Conservation (phyloP, 768 basidiomycete genomes). For the Agaricus subrufescens region DNA sequence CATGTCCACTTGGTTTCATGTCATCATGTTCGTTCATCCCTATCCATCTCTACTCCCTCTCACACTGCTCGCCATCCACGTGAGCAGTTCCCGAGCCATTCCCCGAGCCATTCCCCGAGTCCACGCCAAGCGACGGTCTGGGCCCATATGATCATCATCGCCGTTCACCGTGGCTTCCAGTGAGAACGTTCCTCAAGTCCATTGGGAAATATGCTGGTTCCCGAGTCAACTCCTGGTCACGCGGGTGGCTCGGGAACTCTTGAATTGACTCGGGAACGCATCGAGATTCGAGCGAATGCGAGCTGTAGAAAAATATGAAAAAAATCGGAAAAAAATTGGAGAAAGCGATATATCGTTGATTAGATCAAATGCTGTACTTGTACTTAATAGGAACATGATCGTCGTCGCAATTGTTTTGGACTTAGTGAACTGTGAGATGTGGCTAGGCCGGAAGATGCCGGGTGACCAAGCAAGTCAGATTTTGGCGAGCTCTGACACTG, state of each 20-base stretch:
- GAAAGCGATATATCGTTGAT: background rate
- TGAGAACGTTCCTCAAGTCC: constrained; percentile 3
- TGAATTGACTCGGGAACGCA: constrained; percentile 34
- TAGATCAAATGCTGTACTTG: background rate
- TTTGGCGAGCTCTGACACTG: background rate
- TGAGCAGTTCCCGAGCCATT: constrained; percentile 11
- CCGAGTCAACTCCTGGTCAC: constrained; percentile 29
- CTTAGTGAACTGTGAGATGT: background rate
- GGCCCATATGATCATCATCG: background rate
- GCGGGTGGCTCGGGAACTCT: constrained; percentile 29
- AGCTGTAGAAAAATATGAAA: background rate
- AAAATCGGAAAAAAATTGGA: constrained; percentile 3
- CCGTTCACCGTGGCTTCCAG: background rate
- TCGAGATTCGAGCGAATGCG: background rate
- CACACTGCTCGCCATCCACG: background rate
- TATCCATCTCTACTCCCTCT: background rate
- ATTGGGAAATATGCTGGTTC: constrained; percentile 23
- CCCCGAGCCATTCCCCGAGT: constrained; percentile 12
- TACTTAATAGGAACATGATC: no score
- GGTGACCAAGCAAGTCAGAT: constrained; percentile 8
- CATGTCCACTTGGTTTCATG: background rate
- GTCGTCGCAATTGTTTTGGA: no score
- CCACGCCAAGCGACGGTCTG: background rate
- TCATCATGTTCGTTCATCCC: background rate
- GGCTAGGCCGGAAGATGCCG: constrained; percentile 6